Percentiles rank a stretch among this genome's conserved stretches.
Conservation (phyloP, 495 filamentous ascomycete genomes). For the Aspergillus funiculosus region DNA sequence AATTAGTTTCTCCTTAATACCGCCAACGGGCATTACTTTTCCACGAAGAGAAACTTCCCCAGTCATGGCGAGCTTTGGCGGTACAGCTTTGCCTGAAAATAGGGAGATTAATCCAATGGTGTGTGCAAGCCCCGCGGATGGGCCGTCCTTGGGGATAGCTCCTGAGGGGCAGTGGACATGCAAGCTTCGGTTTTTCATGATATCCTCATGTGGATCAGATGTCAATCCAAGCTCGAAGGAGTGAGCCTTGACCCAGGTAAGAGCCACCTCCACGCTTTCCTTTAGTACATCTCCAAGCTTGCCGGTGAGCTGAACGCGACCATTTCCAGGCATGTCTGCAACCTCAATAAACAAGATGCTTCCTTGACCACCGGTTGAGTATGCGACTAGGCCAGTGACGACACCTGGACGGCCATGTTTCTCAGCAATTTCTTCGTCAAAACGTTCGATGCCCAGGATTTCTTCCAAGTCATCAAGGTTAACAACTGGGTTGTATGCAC, state of each 20-base stretch:
- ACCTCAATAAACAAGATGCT: conserved; percentile 98
- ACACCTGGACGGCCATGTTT: conserved; percentile 82
- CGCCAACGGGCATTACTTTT: conserved; percentile 82
- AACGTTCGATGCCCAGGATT: conserved; percentile 90
- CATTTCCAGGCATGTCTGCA: conserved; percentile 91
- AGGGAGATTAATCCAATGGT: conserved; percentile 89
- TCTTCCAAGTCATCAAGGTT: conserved; percentile 74
- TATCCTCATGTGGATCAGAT: conserved; percentile 72
- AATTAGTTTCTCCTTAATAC: conserved; percentile 98
- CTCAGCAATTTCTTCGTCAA: conserved; percentile 93
- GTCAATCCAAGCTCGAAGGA: conserved; percentile 87
- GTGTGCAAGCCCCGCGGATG: conserved; percentile 86
- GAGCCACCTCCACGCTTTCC: conserved; percentile 92
- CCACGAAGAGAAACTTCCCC: conserved; percentile 89
- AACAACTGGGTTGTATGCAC: conserved; percentile 69
- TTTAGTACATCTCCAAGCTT: conserved; percentile 98
- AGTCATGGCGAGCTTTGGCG: conserved; percentile 94
- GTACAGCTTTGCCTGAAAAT: conserved; percentile 82
- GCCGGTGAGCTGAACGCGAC: conserved; percentile 91
- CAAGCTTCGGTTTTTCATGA: conserved; percentile 91
- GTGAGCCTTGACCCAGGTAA: conserved; percentile 95
- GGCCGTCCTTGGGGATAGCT: conserved; percentile 90
- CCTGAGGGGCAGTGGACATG: conserved; percentile 96
- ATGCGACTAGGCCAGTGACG: conserved; percentile 96
- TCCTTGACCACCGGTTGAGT: conserved; percentile 85